Evolutionary conservation across 805 yeast species (phyloP).

Genomic region (Kluyveromyces wickerhamii): DNA sequence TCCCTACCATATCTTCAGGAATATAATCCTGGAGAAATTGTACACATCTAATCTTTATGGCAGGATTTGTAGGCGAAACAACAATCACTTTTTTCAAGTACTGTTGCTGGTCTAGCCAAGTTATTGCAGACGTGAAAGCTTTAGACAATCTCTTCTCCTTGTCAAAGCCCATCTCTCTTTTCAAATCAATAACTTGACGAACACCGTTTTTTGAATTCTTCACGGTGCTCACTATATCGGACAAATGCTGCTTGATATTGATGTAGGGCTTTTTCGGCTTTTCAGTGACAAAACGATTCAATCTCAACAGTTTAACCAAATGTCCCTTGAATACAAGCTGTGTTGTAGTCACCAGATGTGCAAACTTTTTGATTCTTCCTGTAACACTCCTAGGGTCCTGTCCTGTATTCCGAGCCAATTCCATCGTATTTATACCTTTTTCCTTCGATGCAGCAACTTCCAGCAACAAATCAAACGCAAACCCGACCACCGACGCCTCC

Average conservation of each 20-base stretch:
- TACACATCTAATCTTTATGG: conserved; percentile 41
- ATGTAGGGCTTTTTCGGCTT: conserved; percentile 19
- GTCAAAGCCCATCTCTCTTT: conserved; percentile 48
- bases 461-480: conserved; percentile 46
- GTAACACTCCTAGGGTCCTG: conserved; percentile 71
- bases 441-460: conserved; percentile 52
- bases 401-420: conserved; percentile 45
- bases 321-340: conserved; percentile 37
- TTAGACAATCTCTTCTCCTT: conserved; percentile 34
- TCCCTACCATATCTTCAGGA: conserved; percentile 19
- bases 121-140: conserved; percentile 42
- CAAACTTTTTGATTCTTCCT: conserved; percentile 48
- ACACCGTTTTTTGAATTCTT: conserved; percentile 53
- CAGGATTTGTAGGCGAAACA: conserved; percentile 37
- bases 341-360: conserved; percentile 39
- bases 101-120: conserved; percentile 37
- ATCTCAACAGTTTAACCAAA: conserved; percentile 46
- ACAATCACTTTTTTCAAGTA: conserved; percentile 46
- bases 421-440: conserved; percentile 52
- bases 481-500: conserved; percentile 46
- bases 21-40: conserved; percentile 37
- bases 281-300: conserved; percentile 36
- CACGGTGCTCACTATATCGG: conserved; percentile 39
- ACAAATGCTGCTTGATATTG: conserved; percentile 23
- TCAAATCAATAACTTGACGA: conserved; percentile 53